Conservation (phyloP, 352 stramenopile species). For the Globisporangium nodosum region DNA sequence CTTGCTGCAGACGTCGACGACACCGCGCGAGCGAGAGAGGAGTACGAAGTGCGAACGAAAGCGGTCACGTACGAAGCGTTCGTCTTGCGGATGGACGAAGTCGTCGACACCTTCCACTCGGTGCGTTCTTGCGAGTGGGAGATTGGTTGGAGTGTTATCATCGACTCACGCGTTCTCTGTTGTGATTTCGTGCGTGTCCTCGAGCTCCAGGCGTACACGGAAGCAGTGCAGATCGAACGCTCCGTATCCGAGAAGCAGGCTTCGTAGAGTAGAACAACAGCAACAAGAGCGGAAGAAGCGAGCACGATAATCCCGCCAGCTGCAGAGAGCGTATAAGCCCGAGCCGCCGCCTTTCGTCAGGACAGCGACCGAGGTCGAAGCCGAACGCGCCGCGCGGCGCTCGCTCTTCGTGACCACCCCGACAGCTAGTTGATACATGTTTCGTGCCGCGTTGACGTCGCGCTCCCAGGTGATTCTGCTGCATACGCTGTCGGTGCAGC, state of each 20-base stretch:
- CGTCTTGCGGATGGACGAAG: constrained; percentile 29
- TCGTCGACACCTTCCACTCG: constrained; percentile 45
- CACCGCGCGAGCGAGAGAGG: background rate
- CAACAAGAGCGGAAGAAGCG: too few species aligned
- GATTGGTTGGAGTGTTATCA: background rate
- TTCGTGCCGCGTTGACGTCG: too few species aligned
- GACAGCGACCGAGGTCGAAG: too few species aligned
- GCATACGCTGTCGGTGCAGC: too few species aligned
- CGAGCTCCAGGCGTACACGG: constrained; percentile 19
- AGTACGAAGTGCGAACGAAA: constrained; percentile 5
- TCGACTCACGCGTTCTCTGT: background rate
- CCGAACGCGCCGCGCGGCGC: too few species aligned
- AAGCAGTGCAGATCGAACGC: constrained; percentile 18
- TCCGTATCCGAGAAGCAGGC: background rate
- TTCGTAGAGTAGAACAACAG: too few species aligned
- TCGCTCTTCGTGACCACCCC: too few species aligned
- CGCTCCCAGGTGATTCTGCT: too few species aligned
- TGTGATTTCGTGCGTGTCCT: background rate
- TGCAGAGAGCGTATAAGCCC: too few species aligned
- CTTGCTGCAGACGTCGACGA: background rate
- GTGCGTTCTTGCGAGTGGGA: constrained; percentile 12
- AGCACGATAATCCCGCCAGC: too few species aligned
- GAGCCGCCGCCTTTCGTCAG: too few species aligned
- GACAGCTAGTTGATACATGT: too few species aligned
- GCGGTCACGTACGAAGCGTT: constrained; percentile 39